Evolutionary conservation across 768 basidiomycete genomes (phyloP), one percentile per base, ranked within the genome.

Genomic region (Fomitopsis serialis): DNA sequence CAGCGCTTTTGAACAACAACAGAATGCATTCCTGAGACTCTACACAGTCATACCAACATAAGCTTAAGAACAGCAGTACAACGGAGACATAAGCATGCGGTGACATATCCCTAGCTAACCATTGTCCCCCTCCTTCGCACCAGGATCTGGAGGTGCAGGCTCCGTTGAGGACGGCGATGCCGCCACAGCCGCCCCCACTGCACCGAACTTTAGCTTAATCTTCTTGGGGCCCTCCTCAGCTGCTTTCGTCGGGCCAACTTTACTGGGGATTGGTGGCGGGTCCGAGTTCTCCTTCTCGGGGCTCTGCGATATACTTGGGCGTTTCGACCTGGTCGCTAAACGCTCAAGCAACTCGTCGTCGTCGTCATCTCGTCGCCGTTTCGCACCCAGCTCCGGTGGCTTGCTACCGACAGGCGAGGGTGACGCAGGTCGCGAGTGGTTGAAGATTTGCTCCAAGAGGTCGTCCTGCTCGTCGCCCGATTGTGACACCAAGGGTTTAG

Each of bases 111-210:
- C 42, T n/a, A 23, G 42, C 42, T 63, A 89, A 57, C 87, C 87
- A 42, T 79, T 86, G 65, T 89, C 87, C 50, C 83, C 86, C 60
- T 89, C 85, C 70, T 89, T 89, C 54, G 78, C 74, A 63, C 80
- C 76, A 55, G 76, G 68, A 77, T 82, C 78, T 82, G 87, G 80
- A 64, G 81, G 74, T 50, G 73, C 64, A 12, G 74, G 66, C 11
- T 72, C 58, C 23, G 77, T 62, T n/a, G 68, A 58, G 48, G 73
- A 67, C 43, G 71, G 55, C 27, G 66, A 60, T 36, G 57, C 48
- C 22, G 66, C 61, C 11, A 58, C 68, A 9, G 71, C 70, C 46
- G 75, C 61, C 19, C 72, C 73, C n/a, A 73, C 69, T 15, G 73
- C 65, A 19, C 83, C 81, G 54, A 90, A 75, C 68, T 81, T 86